Base-by-base conservation (phyloP, 495 filamentous ascomycete species). In the Podospora didyma region DNA sequence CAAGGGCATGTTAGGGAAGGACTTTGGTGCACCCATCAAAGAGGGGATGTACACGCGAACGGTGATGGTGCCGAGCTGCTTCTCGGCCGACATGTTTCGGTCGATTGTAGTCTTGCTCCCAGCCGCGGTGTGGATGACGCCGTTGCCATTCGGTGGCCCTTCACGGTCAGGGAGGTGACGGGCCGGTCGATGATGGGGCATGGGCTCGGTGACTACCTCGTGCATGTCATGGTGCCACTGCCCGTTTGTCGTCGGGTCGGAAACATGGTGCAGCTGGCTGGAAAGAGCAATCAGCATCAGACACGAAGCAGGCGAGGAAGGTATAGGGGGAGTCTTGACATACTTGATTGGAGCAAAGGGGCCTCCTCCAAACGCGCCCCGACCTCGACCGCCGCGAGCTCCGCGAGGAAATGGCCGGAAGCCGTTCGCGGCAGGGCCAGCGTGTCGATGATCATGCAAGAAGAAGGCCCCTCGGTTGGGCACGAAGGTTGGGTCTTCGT, bases 211-310 rank as follows among this genome's bases (percentile, higher is more conserved):
- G 37, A 93, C 84, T 17, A 84, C 84, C 49, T 97, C 92, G 71
- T 98, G 94, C 73, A 98, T 89, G 73, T 98, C 94, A 67, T 98
- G 94, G 54, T 88, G 79, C 94, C 94, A 98, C 34, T 82, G 87
- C 12, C 86, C 82, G 69, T 87, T 86, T 9, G 85, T 82, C 28
- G 81, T 72, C 56, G 79, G 73, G 65, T 87, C 85, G 37, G 79
- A 58, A 19, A 75, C 59, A 57, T 69, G 77, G 22, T 74, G 70
- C 45, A 77, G 50, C 60, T 79, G 75, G 58, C 78, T 80, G 54
- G 46, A 61, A 61, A 53, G 28, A 54, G 28, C 57, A 66, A 71
- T 78, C 56, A 78, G 72, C 54, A 63, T 51, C 23, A 7, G 17
- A 39, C 56, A 59, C 6, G 11, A 37, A 7, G 47, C 7, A 22